Evolutionary conservation across 2,329 filamentous ascomycete genomes (phyloP), one percentile per base, ranked within the genome.

Genomic region (Talaromyces sp.): DNA sequence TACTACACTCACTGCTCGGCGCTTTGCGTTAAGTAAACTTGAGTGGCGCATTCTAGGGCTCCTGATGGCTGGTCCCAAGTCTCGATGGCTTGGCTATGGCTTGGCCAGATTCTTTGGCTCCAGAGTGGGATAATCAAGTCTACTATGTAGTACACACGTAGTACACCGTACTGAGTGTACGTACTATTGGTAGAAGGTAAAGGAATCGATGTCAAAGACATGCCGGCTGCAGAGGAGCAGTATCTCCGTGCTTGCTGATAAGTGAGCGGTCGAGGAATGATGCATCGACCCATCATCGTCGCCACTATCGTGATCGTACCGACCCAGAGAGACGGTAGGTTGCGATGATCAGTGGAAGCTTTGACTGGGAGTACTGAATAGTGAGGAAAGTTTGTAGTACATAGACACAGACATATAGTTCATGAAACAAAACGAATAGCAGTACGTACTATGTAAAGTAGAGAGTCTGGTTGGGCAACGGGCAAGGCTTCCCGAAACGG

Each of bases 11-110:
- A n/a, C 27, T 27, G 27, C 27, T 27, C 27, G 27, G 27, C 27
- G 27, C 27, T 7, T 48, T 14, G 5, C 19, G 45, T 22, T 27
- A 48, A 35, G 9, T 7, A 54, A 47, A 31, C 19, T 39, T 8
- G 45, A 19, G 60, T 62, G 43, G 59, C 59, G 58, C 43, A 58
- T 58, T 47, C 58, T 60, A 60, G 58, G 58, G 58, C 58, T 60
- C 31, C 58, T 50, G 59, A 31, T 58, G 35, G 56, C 35, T 43
- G 35, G 56, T 39, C 37, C 16, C 3, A 24, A 31, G 4, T 9
- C 4, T 19, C 9, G 35, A 19, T 41, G 37, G 35, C 56, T 43
- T 58, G 35, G 56, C 56, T 9, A 45, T 43, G 37, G 39, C 39
- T 59, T 45, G 56, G 52, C 52, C n/a, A 56, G 52, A 56, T 59